phyloP scores from a whole-genome alignment of 176 grass and related monocot genomes.

The Cymbopogon citratus region DNA sequence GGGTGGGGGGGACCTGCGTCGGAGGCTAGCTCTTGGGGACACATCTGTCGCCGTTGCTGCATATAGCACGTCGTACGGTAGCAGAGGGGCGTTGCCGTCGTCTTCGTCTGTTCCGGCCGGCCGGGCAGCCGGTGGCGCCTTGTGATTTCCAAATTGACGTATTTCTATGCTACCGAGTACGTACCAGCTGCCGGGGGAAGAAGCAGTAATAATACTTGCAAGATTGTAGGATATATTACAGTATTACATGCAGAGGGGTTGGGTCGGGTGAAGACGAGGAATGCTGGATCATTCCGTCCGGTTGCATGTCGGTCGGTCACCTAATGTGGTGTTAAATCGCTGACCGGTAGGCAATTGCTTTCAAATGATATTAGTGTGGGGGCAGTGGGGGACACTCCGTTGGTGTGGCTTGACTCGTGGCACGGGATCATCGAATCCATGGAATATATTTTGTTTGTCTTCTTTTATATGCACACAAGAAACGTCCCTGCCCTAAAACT shows the following conservation, averaged over 20 bases:
- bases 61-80: not conserved
- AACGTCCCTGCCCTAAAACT: not conserved
- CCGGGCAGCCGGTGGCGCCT: not conserved
- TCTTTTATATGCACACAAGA: not conserved
- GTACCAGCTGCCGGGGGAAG: not conserved
- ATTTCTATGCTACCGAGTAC: not conserved
- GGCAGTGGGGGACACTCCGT: not conserved
- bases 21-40: not conserved
- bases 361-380: conserved; percentile 9
- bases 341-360: conserved; percentile 37
- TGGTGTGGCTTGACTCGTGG: not conserved
- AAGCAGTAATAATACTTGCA: not conserved
- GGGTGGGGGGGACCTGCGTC: not conserved
- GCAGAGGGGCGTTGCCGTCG: not conserved
- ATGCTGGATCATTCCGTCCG: conserved; percentile 5
- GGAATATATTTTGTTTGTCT: conserved; percentile 17
- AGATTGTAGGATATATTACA: not conserved
- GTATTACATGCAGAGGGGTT: too few species aligned
- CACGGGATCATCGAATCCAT: not conserved
- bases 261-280: not conserved
- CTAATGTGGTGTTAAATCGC: not conserved
- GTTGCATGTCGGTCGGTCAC: conserved; percentile 26
- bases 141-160: not conserved
- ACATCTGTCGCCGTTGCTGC: not conserved
- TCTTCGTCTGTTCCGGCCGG: conserved; percentile 6